These are phyloP conservation scores for Fraxinus sp. DNA, from an alignment of 305 asterid species.

Conservation along the genomic window DNA sequence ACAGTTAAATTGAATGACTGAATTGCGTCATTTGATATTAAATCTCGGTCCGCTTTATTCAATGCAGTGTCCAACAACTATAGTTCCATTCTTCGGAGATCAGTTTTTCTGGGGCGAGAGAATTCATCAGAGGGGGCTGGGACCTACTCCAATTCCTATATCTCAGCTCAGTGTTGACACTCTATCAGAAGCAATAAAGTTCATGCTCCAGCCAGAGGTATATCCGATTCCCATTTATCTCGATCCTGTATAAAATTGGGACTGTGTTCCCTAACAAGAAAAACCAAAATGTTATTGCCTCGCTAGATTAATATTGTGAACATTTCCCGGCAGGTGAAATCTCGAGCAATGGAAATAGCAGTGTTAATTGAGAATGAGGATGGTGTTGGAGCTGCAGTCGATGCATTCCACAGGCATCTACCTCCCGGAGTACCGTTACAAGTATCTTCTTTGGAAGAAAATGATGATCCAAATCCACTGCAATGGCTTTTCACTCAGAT, in stretches of 20 bases:
- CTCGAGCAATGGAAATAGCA: slow-evolving; percentile 69
- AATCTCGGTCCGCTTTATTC: not conserved
- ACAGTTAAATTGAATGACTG: not conserved
- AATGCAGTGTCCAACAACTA: slow-evolving; percentile 95
- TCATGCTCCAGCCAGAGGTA: slow-evolving; percentile 97
- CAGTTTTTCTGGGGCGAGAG: slow-evolving; percentile 96
- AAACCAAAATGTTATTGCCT: not conserved
- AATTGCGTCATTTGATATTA: not conserved
- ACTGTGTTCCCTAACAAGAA: not conserved
- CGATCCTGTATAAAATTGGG: not conserved
- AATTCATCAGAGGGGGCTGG: slow-evolving; percentile 67
- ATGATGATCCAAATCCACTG: slow-evolving; percentile 53
- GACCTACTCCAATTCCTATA: slow-evolving; percentile 85
- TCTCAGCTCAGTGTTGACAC: slow-evolving; percentile 70
- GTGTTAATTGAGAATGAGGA: slow-evolving; percentile 64
- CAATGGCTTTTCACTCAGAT: slow-evolving; percentile 83
- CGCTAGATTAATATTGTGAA: not conserved
- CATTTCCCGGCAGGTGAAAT: slow-evolving; percentile 59
- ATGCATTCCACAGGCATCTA: slow-evolving; percentile 83
- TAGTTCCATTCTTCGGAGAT: slow-evolving; percentile 94
- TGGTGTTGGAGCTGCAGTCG: slow-evolving; percentile 89
- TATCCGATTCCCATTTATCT: not conserved
- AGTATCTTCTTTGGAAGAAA: slow-evolving; percentile 36
- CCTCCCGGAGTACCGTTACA: slow-evolving; percentile 68
- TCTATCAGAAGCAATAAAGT: slow-evolving; percentile 78